Evolutionary conservation across 495 filamentous ascomycete species (phyloP), one percentile per base, ranked within the genome.

Genomic region (Aspergillus egyptiacus): DNA sequence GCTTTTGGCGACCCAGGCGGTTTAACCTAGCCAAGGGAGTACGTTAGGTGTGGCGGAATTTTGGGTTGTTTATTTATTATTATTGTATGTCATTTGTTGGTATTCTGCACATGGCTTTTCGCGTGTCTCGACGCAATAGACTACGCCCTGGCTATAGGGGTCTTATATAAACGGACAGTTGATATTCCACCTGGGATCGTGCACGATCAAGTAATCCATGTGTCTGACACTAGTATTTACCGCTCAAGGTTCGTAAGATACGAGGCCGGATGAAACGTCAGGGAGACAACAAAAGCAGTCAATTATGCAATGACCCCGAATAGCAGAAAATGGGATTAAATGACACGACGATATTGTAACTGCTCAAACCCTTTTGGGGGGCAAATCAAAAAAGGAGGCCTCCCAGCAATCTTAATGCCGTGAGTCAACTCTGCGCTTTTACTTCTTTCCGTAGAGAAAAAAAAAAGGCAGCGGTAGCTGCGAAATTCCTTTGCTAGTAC

Each of bases 11-110:
- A 25, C 24, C 20, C 15, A 28, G 40, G 14, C n/a, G 28, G 37
- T 20, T 48, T 22, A 43, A 36, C 28, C 13, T 28, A 35, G 20
- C 28, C 22, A 13, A 17, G 36, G 31, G 37, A 41, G 24, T 53
- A 18, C 36, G 14, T 39, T 20, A 33, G 50, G 50, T 34, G 50
- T 24, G 42, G 50, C 42, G 43, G 38, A 25, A 43, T 13, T 36
- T 48, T 45, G 51, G 20, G 46, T 44, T 48, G 15, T 40, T 33
- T 15, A 10, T 31, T 48, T 24, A 33, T 40, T 33, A 10, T 22
- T 17, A 17, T 31, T 41, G 39, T 42, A 31, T 19, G 9, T n/a
- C 31, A 34, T 15, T 30, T 45, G 18, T 23, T 25, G 2, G 17
- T 34, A 23, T 34, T 15, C 22, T 27, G 10, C 11, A 27, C 37